Evolutionary conservation across 345 rosid species (phyloP).

Genomic region (Eucalyptus lansdowneana): DNA sequence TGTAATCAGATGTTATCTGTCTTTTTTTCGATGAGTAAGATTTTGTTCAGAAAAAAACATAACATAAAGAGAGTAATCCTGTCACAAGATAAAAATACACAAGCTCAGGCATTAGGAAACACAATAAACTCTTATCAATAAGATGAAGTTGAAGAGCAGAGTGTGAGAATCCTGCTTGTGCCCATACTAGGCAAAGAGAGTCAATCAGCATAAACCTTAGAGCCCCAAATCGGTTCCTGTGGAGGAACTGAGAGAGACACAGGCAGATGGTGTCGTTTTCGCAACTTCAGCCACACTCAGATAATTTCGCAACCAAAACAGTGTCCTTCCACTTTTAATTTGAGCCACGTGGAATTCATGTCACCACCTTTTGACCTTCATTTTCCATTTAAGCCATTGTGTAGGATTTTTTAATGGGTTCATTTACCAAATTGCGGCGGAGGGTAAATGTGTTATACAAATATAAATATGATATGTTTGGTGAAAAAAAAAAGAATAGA

Average conservation of each 20-base stretch:
- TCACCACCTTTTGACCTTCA: no score
- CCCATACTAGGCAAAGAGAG: not conserved
- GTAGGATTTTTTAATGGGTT: no score
- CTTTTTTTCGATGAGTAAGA: not conserved
- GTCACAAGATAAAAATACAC: not conserved
- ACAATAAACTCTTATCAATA: not conserved
- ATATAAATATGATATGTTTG: no score
- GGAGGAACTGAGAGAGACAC: not conserved
- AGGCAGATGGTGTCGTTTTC: not conserved
- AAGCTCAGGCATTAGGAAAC: not conserved
- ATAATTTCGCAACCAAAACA: no score
- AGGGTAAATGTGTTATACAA: no score
- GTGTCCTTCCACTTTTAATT: no score
- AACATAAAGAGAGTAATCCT: not conserved
- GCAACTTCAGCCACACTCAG: no score
- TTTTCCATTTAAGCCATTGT: no score
- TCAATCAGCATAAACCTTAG: not conserved
- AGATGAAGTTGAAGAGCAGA: not conserved
- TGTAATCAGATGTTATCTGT: not conserved
- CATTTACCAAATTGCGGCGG: accelerated
- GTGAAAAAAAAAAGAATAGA: no score
- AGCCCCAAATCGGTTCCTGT: not conserved
- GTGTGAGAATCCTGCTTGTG: not conserved
- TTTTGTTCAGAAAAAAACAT: not conserved
- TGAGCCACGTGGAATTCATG: no score